These are phyloP conservation scores for Backusella parvicylindrica DNA, from an alignment of 192 early-diverging fungal species.

Conservation along the genomic window DNA sequence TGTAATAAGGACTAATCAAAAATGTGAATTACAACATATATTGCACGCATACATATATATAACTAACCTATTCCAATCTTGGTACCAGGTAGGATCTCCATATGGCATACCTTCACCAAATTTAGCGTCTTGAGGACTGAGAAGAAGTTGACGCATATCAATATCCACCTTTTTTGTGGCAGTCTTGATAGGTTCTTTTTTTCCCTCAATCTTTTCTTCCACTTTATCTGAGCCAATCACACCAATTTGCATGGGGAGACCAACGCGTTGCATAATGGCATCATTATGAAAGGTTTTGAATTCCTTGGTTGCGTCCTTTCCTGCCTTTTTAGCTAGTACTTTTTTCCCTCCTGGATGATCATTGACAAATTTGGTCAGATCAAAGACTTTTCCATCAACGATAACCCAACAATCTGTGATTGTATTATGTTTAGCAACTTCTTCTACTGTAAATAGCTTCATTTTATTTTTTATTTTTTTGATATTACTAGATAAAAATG, in stretches of 20 bases:
- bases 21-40: neutral
- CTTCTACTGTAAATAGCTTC: constrained; percentile 47
- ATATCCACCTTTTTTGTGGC: neutral
- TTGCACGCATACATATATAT: neutral
- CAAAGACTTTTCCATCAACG: constrained; percentile 71
- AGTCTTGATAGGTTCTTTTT: neutral
- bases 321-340: constrained; percentile 75
- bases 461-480: neutral
- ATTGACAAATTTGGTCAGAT: constrained; percentile 64
- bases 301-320: constrained; percentile 74
- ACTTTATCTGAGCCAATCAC: constrained; percentile 1
- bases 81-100: constrained; percentile 75
- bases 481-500: neutral
- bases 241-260: constrained; percentile 29
- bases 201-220: neutral
- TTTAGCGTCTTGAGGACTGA: constrained; percentile 57
- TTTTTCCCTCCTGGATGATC: constrained; percentile 94
- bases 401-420: constrained; percentile 79
- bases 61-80: constrained; percentile 38
- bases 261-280: constrained; percentile 30
- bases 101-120: constrained; percentile 47
- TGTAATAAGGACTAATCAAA: constrained; percentile 69
- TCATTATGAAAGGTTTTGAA: constrained; percentile 70
- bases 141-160: constrained; percentile 37
- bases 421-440: constrained; percentile 63